phyloP scores from a whole-genome alignment of 371 early-diverging fungal species.

The Lichtheimia ramosa region DNA sequence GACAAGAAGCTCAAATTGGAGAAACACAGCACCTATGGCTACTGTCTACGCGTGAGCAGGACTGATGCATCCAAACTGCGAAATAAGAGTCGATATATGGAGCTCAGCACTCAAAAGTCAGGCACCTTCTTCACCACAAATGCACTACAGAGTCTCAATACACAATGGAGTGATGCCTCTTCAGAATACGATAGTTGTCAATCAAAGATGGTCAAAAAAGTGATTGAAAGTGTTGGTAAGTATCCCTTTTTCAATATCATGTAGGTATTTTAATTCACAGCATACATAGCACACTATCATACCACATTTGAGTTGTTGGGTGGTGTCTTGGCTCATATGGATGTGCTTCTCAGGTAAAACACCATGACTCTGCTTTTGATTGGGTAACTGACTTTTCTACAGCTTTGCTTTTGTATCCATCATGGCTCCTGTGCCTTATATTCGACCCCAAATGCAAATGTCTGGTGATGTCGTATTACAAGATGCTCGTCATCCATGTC shows the following conservation, averaged over 20 bases:
- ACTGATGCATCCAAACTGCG: slow-evolving; percentile 43
- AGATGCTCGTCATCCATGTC: slow-evolving; percentile 88
- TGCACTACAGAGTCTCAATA: slow-evolving; percentile 58
- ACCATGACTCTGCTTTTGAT: background rate
- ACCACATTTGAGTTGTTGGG: slow-evolving; percentile 80
- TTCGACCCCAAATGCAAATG: slow-evolving; percentile 71
- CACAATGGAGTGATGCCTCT: slow-evolving; percentile 49
- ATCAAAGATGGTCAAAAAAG: slow-evolving; percentile 76
- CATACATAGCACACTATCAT: slow-evolving; percentile 69
- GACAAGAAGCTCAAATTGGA: slow-evolving; percentile 93
- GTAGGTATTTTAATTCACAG: too few species aligned
- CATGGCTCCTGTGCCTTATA: slow-evolving; percentile 82
- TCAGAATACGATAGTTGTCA: slow-evolving; percentile 71
- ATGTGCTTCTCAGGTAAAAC: slow-evolving; percentile 73
- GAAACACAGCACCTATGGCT: slow-evolving; percentile 75
- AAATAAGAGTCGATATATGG: slow-evolving; percentile 72
- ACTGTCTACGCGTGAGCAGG: slow-evolving; percentile 86
- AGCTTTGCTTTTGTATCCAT: slow-evolving; percentile 88
- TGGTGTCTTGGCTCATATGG: slow-evolving; percentile 77
- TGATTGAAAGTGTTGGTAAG: slow-evolving; percentile 76
- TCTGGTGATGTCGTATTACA: slow-evolving; percentile 62
- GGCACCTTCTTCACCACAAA: slow-evolving; percentile 88
- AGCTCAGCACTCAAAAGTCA: slow-evolving; percentile 87
- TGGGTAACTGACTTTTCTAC: background rate
- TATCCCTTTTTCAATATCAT: too few species aligned